Base-by-base conservation (phyloP, 202 grass and related monocot species). In the Setaria viridis region DNA sequence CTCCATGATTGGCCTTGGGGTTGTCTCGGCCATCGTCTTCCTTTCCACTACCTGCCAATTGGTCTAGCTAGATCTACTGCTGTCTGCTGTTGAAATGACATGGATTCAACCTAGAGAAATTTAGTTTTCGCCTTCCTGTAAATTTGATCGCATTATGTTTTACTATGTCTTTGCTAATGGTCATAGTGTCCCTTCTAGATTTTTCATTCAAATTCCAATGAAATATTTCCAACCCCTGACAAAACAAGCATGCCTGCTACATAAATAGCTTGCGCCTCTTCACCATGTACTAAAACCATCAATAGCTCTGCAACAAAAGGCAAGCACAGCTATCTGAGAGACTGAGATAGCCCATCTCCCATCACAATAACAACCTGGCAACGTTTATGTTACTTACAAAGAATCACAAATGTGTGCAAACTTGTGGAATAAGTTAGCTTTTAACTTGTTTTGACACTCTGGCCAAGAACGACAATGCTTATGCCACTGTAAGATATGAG, bases 311-410 rank as follows among this genome's bases (percentile, higher is more conserved):
- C 54, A 13, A 62, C 67, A 43, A 10, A 29, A 13, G 64, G 14
- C 67, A 58, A 65, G 14, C 57, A 65, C 66, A 72, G 59, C 25
- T 39, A 64, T 20, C 25, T 25, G 25, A 25, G 25, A 25, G 25
- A 25, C 25, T 25, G 25, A 25, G 25, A 25, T 25, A 25, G 25
- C 25, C 25, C 25, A 25, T 25, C 12, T 39, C 34, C 13, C 62
- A 6, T 77, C 51, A 75, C 25, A 32, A 56, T 14, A 50, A 9
- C 67, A 57, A 14, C n/a, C 15, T 55, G 15, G 14, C 2, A 60
- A 80, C 50, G 35, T 33, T 32, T 70, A 51, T 12, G 33, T 88
- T 88, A 81, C 57, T 76, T 85, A 42, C 82, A 86, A 73, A 70
- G 59, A 72, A 81, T 88, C 37, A 66, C 74, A 37, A 41, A 49